These are phyloP conservation scores for Candolleomyces efflorescens DNA, from an alignment of 768 basidiomycete species.

Conservation along the genomic window DNA sequence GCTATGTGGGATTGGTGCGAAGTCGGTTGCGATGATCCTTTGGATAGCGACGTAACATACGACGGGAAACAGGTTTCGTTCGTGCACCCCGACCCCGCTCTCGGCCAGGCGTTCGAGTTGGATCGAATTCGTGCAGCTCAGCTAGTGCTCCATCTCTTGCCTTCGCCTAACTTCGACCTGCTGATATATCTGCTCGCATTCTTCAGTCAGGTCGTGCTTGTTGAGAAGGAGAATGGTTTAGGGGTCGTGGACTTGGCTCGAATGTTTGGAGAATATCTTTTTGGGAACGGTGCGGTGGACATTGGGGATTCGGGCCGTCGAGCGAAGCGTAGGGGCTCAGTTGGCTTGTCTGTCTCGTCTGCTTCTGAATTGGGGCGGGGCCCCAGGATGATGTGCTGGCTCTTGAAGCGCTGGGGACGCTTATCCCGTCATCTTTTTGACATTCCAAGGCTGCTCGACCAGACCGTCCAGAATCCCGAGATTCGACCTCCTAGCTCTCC, in stretches of 20 bases:
- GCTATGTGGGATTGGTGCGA: slow-evolving; percentile 34
- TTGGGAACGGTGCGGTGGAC: slow-evolving; percentile 20
- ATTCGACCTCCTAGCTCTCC: neutral
- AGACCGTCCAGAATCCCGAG: neutral
- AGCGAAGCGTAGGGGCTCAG: neutral
- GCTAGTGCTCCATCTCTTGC: slow-evolving; percentile 38
- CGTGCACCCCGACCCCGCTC: neutral
- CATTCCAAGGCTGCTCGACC: slow-evolving; percentile 1
- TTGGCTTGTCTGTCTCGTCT: neutral
- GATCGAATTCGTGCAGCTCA: slow-evolving; percentile 26
- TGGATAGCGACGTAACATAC: neutral
- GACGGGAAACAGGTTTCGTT: neutral
- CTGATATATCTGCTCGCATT: slow-evolving; percentile 44
- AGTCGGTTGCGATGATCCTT: slow-evolving; percentile 11
- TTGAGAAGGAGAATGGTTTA: slow-evolving; percentile 28
- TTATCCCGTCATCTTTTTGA: slow-evolving; percentile 5
- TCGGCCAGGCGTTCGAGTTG: slow-evolving; percentile 7
- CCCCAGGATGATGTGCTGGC: slow-evolving; percentile 6
- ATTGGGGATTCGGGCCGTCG: neutral
- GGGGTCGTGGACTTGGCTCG: slow-evolving; percentile 25
- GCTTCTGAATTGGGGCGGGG: neutral
- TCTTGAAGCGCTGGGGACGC: slow-evolving; percentile 5
- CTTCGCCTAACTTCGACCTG: slow-evolving; percentile 36
- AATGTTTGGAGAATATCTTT: slow-evolving; percentile 31
- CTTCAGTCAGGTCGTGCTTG: slow-evolving; percentile 36